A percentile compares a stretch with the other conserved stretches of the same genome.
phyloP scores from a whole-genome alignment of 2,329 filamentous ascomycete species.

The Pleomassaria siparia region DNA sequence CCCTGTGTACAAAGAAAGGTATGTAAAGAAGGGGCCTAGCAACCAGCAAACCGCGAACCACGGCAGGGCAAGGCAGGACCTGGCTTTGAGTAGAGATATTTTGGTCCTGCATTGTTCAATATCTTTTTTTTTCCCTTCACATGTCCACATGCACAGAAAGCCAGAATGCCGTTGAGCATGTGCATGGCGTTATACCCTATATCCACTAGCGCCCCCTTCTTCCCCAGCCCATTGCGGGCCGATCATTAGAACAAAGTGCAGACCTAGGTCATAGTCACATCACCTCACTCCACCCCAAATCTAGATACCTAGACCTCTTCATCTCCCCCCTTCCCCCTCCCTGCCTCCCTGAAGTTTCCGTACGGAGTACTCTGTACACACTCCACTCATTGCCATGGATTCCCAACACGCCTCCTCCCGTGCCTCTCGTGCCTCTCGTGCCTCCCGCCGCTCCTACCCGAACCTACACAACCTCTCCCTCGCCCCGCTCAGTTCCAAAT shows the following conservation, averaged over 20 bases:
- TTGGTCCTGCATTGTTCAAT: too few relatives aligned
- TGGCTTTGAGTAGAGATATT: too few relatives aligned
- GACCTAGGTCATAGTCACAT: neutral
- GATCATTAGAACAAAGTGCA: neutral
- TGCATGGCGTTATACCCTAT: neutral
- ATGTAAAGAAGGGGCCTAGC: too few relatives aligned
- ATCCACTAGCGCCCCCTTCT: neutral
- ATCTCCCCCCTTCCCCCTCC: slow-evolving; percentile 1
- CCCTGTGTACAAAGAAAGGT: too few relatives aligned
- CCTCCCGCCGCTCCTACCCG: slow-evolving; percentile 57
- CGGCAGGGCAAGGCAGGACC: too few relatives aligned
- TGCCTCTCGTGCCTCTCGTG: too few relatives aligned
- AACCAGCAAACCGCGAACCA: too few relatives aligned
- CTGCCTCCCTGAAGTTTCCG: neutral
- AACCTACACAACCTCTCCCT: slow-evolving; percentile 62
- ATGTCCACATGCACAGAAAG: neutral
- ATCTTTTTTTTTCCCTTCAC: neutral
- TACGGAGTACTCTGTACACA: neutral
- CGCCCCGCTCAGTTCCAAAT: slow-evolving; percentile 59
- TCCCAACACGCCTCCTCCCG: slow-evolving; percentile 22
- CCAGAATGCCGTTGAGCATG: too few relatives aligned
- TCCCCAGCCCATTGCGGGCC: neutral
- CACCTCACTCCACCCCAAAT: neutral
- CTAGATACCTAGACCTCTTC: neutral
- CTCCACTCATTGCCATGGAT: slow-evolving; percentile 20